Conservation (phyloP, 148 eudicot genomes). For the Hydrangea macrophylla region DNA sequence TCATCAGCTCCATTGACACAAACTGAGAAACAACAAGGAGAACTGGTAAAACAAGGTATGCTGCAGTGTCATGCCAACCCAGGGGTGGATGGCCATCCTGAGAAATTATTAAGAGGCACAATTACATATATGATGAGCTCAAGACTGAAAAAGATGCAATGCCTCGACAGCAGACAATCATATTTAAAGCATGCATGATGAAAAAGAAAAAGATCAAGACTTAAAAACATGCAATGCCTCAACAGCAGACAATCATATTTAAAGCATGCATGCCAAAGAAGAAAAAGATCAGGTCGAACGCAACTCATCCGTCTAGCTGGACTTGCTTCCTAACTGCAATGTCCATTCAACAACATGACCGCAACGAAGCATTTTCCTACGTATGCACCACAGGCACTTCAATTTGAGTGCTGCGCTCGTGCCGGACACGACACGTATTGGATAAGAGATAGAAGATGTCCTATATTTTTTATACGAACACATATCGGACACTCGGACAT, state of each 20-base stretch:
- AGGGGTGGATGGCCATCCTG: constrained; percentile 99
- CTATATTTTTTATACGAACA: too few relatives aligned
- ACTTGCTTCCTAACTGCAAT: not conserved
- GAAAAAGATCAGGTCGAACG: not conserved
- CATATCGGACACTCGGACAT: too few relatives aligned
- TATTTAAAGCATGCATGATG: not conserved
- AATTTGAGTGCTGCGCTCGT: too few relatives aligned
- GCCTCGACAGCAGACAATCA: not conserved
- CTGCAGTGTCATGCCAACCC: constrained; percentile 90
- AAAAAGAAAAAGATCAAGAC: too few relatives aligned
- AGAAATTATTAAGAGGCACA: constrained; percentile 4
- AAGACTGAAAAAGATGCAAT: not conserved
- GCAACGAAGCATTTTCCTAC: too few relatives aligned
- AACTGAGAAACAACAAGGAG: constrained; percentile 87
- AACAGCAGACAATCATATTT: too few relatives aligned
- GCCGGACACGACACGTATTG: too few relatives aligned
- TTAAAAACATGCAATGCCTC: too few relatives aligned
- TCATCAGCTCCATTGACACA: constrained; percentile 97
- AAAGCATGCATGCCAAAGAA: too few relatives aligned
- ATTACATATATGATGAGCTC: not conserved
- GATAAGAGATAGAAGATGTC: too few relatives aligned
- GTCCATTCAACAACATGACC: not conserved
- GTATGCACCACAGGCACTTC: too few relatives aligned
- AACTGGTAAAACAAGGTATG: constrained; percentile 95
- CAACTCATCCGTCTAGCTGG: not conserved